phyloP scores from a whole-genome alignment of 805 yeast species.

The Wickerhamomyces alni region DNA sequence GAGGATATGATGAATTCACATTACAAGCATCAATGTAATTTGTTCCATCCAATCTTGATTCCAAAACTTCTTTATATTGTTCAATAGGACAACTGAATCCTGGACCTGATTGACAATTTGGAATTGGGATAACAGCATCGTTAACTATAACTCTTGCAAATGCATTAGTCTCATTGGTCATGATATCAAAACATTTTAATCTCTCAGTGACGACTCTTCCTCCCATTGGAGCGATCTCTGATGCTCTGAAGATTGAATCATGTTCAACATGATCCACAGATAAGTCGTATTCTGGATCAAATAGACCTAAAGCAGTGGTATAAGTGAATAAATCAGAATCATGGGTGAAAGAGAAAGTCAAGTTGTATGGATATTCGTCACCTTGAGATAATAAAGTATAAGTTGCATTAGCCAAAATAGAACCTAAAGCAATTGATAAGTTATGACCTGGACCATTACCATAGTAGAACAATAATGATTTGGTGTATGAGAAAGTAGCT shows the following conservation, averaged over 20 bases:
- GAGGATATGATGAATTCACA: constrained; percentile 14
- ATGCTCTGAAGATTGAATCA: constrained; percentile 39
- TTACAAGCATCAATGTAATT: constrained; percentile 29
- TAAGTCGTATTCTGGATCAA: constrained; percentile 30
- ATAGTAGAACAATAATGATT: constrained; percentile 56
- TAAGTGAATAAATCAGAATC: constrained; percentile 62
- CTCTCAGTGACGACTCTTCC: constrained; percentile 47
- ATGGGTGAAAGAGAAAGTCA: constrained; percentile 70
- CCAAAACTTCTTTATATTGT: constrained; percentile 27
- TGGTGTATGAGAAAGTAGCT: constrained; percentile 52
- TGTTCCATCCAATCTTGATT: constrained; percentile 24
- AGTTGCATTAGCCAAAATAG: constrained; percentile 48
- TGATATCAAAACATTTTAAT: constrained; percentile 32
- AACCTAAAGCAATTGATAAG: constrained; percentile 52
- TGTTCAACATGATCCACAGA: constrained; percentile 40
- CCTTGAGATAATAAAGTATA: constrained; percentile 44
- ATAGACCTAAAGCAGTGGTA: constrained; percentile 59
- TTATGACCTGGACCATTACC: constrained; percentile 59
- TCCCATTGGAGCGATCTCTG: constrained; percentile 53
- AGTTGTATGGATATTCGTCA: constrained; percentile 41
- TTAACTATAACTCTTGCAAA: constrained; percentile 45
- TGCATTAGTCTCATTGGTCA: constrained; percentile 21
- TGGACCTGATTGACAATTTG: constrained; percentile 45
- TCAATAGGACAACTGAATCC: constrained; percentile 41
- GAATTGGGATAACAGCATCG: constrained; percentile 49